Conservation (phyloP, 73 alveolate genomes). For the Paramecium octaurelia region DNA sequence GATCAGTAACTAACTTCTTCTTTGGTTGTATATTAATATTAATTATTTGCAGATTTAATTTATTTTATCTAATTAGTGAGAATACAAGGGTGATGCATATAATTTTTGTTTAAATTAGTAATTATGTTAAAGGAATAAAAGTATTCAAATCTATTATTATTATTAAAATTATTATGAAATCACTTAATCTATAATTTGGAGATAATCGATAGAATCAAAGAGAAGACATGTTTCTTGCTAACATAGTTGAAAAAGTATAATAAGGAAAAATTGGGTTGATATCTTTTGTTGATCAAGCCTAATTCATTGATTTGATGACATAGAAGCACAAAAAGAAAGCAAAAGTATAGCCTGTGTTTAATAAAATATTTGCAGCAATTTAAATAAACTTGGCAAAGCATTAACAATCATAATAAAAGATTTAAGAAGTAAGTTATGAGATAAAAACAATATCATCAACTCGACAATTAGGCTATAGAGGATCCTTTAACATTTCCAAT, state of each 20-base stretch:
- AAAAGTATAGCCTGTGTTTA: background rate
- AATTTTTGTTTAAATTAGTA: background rate
- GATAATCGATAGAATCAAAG: background rate
- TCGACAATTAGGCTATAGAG: background rate
- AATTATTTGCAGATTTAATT: background rate
- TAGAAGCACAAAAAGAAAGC: background rate
- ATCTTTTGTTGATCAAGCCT: background rate
- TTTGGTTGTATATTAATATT: background rate
- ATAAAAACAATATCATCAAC: background rate
- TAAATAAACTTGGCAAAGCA: background rate
- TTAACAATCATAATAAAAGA: background rate
- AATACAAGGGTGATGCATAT: background rate
- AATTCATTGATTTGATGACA: background rate
- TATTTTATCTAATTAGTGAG: background rate
- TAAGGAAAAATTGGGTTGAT: background rate
- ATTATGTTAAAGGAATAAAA: background rate
- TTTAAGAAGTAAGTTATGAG: background rate
- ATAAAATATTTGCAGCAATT: background rate
- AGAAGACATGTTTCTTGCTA: constrained; percentile 11
- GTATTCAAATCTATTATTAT: background rate
- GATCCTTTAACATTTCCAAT: background rate
- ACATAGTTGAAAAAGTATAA: background rate
- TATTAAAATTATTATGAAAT: background rate
- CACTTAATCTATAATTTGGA: constrained; percentile 13
- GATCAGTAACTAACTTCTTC: background rate